Base-by-base conservation (phyloP, 164 flowering plant species). In the Macadamia integrifolia region DNA sequence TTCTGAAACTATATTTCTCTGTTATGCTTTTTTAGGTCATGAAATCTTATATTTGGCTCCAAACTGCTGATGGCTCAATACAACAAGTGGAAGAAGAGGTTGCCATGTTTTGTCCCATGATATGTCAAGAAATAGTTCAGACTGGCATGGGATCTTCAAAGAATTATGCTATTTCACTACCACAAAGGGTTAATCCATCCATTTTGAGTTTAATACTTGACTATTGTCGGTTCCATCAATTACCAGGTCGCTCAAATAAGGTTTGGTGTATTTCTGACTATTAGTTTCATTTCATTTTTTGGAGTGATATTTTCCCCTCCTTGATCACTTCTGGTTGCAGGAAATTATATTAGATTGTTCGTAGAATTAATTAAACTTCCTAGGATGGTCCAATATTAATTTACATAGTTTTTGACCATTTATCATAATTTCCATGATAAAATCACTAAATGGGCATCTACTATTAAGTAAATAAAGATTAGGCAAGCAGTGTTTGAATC, bases 11-110 rank as follows among this genome's bases (percentile, higher is more conserved):
- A 12, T 55, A n/a, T 61, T 66, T 15, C 35, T 18, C 28, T 56
- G 61, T 59, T 73, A 52, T 32, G 43, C 9, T 40, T 68, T 57
- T 52, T 56, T 52, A 83, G 84, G 80, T 68, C 78, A 89, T 93
- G 97, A 93, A 91, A 75, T 93, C 98, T 44, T 93, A 80, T 62
- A 83, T 93, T 48, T 93, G 98, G 98, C 86, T 93, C 31, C 89
- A 91, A 82, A 93, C 97, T 67, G 75, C 88, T 64, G 97, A 93
- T 85, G 98, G 92, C 68, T 89, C 93, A 66, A 86, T 91, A 61
- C 97, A 93, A 78, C 93, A 93, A 88, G 93, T 91, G 7, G 98
- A 93, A 79, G 86, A 89, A 81, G 97, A 93, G 75, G 88, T 89
- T 82, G 97, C 97, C 32, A 85, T 88, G 92, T 87, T 84, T 76